Conservation (phyloP, 306 rosid species). For the Cyamopsis tetragonoloba region DNA sequence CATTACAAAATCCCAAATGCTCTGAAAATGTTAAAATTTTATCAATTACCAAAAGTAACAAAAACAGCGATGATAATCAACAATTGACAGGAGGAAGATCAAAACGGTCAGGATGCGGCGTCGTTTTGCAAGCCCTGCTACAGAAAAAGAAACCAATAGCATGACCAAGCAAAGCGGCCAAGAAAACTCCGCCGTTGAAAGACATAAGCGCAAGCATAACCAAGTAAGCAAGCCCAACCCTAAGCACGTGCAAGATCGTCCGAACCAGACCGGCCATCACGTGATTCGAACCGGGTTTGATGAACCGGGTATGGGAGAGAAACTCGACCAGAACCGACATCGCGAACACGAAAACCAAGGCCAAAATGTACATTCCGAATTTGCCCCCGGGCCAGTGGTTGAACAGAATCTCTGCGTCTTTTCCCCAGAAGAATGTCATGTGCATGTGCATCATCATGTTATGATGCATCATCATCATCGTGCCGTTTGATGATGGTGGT, state of each 20-base stretch:
- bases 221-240: conserved; percentile 60
- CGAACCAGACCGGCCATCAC: conserved; percentile 42
- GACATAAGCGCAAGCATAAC: conserved; percentile 92
- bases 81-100: conserved; percentile 59
- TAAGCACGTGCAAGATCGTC: conserved; percentile 47
- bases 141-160: conserved; percentile 60
- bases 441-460: conserved; percentile 82
- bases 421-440: conserved; percentile 93
- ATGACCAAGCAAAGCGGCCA: conserved; percentile 70
- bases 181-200: conserved; percentile 67
- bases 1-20: background rate
- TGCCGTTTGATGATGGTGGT: conserved; percentile 12
- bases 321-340: conserved; percentile 50
- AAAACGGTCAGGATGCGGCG: background rate
- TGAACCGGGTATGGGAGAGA: conserved; percentile 45
- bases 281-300: conserved; percentile 37
- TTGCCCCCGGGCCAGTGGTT: conserved; percentile 55
- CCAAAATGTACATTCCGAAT: conserved; percentile 54
- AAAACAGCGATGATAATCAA: conserved; percentile 12
- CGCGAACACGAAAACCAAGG: conserved; percentile 49
- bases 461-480: background rate
- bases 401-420: conserved; percentile 52
- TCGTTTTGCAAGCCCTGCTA: conserved; percentile 41
- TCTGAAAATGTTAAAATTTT: background rate
- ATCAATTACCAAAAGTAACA: background rate